Evolutionary conservation across 2,329 filamentous ascomycete genomes (phyloP), one percentile per base, ranked within the genome.

Genomic region (Hymenoscyphus infarciens): DNA sequence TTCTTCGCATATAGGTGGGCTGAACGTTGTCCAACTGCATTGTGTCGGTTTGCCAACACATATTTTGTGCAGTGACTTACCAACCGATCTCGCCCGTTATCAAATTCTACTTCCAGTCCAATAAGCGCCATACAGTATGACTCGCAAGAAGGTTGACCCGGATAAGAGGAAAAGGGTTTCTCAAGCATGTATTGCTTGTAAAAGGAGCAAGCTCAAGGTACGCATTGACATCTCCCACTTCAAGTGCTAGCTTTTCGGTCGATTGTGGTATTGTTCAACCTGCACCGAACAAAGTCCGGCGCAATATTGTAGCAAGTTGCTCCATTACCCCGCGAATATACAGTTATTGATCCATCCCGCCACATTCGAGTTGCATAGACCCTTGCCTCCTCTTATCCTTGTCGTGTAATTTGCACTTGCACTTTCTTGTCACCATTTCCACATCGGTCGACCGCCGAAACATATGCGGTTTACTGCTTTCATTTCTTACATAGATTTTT

Each of bases 231-330:
- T 59, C n/a, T n/a, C 19, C 42, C 27, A 15, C 33, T 27, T 15
- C 39, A 55, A 55, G 25, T 19, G 19, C 42, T 27, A 42, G 13
- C 5, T 49, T 33, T 53, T 16, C 10, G 6, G 13, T 35, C 7
- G 29, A 8, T 31, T 31, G 29, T 31, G 29, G 13, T 35, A 35
- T 35, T 16, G 27, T 33, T 56, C 25, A n/a, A 45, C 6, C n/a
- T 8, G 16, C 39, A 19, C 39, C 16, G 39, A 45, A 19, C 39
- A 45, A 45, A 45, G 8, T 10, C 39, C 39, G 39, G 33, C 33
- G 33, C 33, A 35, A 35, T 35, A 35, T 35, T 35, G 33, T 35
- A 35, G 33, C 67, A 82, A 85, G 33, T 61, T 52, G 45, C 38
- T 39, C 56, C 57, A 56, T n/a, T 22, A 15, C 45, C 31, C 10